Base-by-base conservation (phyloP, 441 rosid genomes). In the Erysimum cheiri region DNA sequence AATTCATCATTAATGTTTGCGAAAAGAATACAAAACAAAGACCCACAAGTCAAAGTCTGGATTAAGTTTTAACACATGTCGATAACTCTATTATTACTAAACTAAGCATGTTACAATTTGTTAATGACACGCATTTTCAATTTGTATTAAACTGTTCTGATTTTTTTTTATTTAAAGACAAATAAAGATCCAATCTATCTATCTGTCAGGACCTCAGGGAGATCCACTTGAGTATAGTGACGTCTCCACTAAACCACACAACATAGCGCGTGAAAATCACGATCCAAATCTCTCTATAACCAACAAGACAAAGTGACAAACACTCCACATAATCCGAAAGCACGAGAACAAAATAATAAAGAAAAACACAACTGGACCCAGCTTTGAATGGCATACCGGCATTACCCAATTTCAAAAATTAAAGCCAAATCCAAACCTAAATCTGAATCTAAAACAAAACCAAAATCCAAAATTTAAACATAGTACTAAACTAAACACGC, bases 371-470 rank as follows among this genome's bases (percentile, higher is more conserved):
- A 60, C 73, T 72, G 79, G 86, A 56, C 62, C 80, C 80, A 37
- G 75, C 87, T 79, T 78, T 74, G 77, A 79, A 79, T 80, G 87
- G 77, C 86, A 79, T 83, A 68, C 64, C 72, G 57, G 47, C 28
- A 49, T 70, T 26, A 37, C 59, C 67, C 73, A 48, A 12, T 59
- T 37, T 37, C 52, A 12, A 32, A 33, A 19, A 14, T 26, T 3
- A 13, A 8, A 49, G 5, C 67, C 11, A 12, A 59, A 37, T 24
- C 66, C 3, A 14, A 13, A n/a, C 49, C 2, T 19, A 26, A 48
- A 39, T 32, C 22, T 17, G 13, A 31, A 67, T 29, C 31, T 6
- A n/a, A n/a, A 67, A 41, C 43, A 22, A 6, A 41, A 53, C 60
- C 33, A 2, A 46, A 55, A 12, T 4, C 10, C 31, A 17, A 9